Evolutionary conservation across 345 rosid species (phyloP).

Genomic region (Camelina sativa): DNA sequence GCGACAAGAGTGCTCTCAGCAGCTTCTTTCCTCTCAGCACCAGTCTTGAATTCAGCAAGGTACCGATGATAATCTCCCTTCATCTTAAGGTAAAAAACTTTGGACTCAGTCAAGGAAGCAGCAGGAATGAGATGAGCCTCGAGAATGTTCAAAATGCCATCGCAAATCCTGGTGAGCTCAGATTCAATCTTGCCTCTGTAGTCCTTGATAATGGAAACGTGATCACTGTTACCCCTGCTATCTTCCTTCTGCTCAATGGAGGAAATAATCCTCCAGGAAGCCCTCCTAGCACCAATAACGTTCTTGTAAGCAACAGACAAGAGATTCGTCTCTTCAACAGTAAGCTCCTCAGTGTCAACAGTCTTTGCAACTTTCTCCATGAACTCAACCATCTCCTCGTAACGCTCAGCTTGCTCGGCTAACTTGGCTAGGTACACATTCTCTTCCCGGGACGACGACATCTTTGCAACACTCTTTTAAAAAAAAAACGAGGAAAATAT

Average conservation of each 20-base stretch:
- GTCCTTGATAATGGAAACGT: slow-evolving; percentile 75
- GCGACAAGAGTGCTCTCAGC: slow-evolving; percentile 97
- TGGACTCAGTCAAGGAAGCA: slow-evolving; percentile 85
- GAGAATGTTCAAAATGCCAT: slow-evolving; percentile 82
- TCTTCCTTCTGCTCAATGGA: slow-evolving; percentile 99
- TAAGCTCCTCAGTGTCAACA: slow-evolving; percentile 80
- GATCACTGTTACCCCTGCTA: slow-evolving; percentile 87
- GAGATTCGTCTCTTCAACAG: slow-evolving; percentile 94
- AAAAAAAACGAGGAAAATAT: not conserved
- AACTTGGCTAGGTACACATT: slow-evolving; percentile 95
- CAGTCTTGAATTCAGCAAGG: slow-evolving; percentile 95
- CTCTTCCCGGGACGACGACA: slow-evolving; percentile 84
- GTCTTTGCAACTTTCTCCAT: slow-evolving; percentile 97
- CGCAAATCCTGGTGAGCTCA: slow-evolving; percentile 91
- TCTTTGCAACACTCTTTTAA: slow-evolving; percentile 43
- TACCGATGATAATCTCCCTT: slow-evolving; percentile 96
- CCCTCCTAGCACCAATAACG: slow-evolving; percentile 97
- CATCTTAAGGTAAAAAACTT: slow-evolving; percentile 97
- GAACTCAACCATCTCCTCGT: slow-evolving; percentile 97
- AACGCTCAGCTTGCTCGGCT: slow-evolving; percentile 98
- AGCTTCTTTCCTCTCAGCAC: slow-evolving; percentile 93
- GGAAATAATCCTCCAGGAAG: slow-evolving; percentile 98
- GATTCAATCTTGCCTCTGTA: slow-evolving; percentile 88
- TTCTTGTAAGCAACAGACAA: slow-evolving; percentile 97
- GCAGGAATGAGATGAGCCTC: slow-evolving; percentile 89